These are phyloP conservation scores for Nicotiana paniculata DNA, from an alignment of 257 asterid genomes.

Conservation along the genomic window DNA sequence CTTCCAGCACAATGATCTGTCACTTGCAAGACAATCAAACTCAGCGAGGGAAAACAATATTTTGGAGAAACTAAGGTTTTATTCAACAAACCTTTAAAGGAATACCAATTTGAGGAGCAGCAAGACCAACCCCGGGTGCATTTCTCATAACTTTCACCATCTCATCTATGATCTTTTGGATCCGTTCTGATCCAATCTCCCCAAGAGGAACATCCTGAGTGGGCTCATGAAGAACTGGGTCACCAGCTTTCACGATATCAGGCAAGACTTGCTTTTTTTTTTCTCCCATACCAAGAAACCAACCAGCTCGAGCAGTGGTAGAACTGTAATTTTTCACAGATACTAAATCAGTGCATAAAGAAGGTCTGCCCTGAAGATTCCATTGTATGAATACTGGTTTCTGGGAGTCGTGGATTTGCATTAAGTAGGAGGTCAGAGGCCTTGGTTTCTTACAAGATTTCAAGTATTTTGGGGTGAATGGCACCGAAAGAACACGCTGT, in stretches of 20 bases:
- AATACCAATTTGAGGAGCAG: slow-evolving; percentile 95
- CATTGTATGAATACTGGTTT: slow-evolving; percentile 10
- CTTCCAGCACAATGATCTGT: slow-evolving; percentile 91
- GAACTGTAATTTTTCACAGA: slow-evolving; percentile 22
- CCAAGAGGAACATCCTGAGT: slow-evolving; percentile 55
- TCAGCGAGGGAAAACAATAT: neutral
- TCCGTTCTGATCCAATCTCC: slow-evolving; percentile 70
- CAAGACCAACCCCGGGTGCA: slow-evolving; percentile 97
- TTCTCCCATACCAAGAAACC: slow-evolving; percentile 64
- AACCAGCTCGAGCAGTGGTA: slow-evolving; percentile 51
- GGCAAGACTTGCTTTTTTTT: slow-evolving; percentile 45
- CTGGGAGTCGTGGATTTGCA: neutral
- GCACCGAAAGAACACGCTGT: slow-evolving; percentile 32
- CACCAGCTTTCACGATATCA: slow-evolving; percentile 86
- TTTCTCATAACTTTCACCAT: slow-evolving; percentile 75
- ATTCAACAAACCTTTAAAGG: slow-evolving; percentile 58
- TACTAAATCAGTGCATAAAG: neutral
- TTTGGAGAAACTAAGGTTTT: neutral
- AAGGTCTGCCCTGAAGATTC: slow-evolving; percentile 19
- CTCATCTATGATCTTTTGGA: slow-evolving; percentile 77
- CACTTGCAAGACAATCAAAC: slow-evolving; percentile 4
- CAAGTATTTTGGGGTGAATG: slow-evolving; percentile 25
- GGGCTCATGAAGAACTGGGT: slow-evolving; percentile 93
- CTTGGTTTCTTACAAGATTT: slow-evolving; percentile 22
- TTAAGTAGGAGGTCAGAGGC: slow-evolving; percentile 24